Evolutionary conservation across 106 monocot species (phyloP).

Genomic region (Dendrobium catenatum): DNA sequence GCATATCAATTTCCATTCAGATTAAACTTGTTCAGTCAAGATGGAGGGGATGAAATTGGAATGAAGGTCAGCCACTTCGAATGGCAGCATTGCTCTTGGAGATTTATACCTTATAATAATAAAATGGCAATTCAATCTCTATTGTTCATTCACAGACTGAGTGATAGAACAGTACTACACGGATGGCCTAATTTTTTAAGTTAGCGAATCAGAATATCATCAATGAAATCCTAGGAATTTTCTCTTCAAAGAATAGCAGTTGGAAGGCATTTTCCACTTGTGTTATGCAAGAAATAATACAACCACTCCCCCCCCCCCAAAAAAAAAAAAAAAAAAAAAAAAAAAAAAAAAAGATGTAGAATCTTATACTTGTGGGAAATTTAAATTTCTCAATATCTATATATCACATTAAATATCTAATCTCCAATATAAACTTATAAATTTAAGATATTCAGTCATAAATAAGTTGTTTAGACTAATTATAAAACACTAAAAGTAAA

Average conservation of each 20-base stretch:
- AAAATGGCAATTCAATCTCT: too few relatives aligned
- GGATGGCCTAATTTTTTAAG: background rate
- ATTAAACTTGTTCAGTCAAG: background rate
- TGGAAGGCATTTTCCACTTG: background rate
- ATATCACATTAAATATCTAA: background rate
- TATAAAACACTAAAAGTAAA: too few relatives aligned
- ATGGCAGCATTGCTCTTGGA: background rate
- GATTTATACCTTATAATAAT: too few relatives aligned
- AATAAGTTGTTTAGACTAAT: background rate
- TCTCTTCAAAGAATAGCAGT: background rate
- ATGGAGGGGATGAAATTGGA: background rate
- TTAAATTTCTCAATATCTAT: background rate
- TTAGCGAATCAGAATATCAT: background rate
- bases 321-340: too few relatives aligned
- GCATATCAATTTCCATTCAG: background rate
- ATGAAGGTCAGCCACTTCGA: background rate
- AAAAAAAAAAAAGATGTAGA: background rate
- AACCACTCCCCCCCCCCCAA: too few relatives aligned
- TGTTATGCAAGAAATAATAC: too few relatives aligned
- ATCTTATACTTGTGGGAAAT: background rate
- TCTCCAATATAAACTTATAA: background rate
- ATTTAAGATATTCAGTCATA: background rate
- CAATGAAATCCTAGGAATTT: background rate
- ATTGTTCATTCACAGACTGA: too few relatives aligned
- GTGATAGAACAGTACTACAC: background rate